Percentiles rank a stretch among this genome's conserved stretches.
phyloP scores from a whole-genome alignment of 2,329 filamentous ascomycete species.

The Cladophialophora immunda region DNA sequence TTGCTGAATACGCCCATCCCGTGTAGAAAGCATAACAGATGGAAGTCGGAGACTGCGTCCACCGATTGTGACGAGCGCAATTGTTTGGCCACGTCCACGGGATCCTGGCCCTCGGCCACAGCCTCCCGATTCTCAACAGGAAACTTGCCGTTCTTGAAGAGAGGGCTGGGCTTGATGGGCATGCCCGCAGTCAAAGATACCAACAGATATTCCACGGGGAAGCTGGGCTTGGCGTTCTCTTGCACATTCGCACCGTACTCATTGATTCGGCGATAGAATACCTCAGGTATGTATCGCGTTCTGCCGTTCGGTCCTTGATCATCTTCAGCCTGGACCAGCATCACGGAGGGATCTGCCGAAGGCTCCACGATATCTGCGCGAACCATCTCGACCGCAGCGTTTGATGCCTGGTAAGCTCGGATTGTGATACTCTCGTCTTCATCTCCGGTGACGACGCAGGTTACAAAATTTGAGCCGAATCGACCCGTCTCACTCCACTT shows the following conservation, averaged over 20 bases:
- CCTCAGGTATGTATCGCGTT: conserved; percentile 92
- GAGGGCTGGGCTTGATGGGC: conserved; percentile 78
- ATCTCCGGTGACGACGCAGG: conserved; percentile 93
- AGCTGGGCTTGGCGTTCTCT: conserved; percentile 94
- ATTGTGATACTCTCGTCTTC: conserved; percentile 87
- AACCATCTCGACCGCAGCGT: conserved; percentile 96
- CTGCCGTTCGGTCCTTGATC: conserved; percentile 74
- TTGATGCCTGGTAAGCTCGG: conserved; percentile 92
- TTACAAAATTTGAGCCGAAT: conserved; percentile 97
- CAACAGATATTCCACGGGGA: conserved; percentile 95
- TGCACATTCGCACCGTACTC: conserved; percentile 97
- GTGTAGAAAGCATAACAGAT: conserved; percentile 87
- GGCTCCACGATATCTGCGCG: conserved; percentile 93
- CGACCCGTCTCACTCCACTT: conserved; percentile 97
- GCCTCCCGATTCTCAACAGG: conserved; percentile 90
- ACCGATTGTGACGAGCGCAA: conserved; percentile 73
- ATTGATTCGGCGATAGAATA: conserved; percentile 95
- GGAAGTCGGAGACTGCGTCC: conserved; percentile 86
- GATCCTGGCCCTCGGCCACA: conserved; percentile 85
- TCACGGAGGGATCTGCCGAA: conserved; percentile 88
- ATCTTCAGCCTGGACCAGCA: conserved; percentile 94
- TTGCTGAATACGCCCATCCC: conserved; percentile 82
- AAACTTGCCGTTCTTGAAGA: conserved; percentile 77
- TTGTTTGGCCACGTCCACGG: conserved; percentile 71
- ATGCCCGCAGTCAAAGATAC: conserved; percentile 97